Evolutionary conservation across 441 rosid species (phyloP), one percentile per base, ranked within the genome.

Genomic region (Populus hybrid): DNA sequence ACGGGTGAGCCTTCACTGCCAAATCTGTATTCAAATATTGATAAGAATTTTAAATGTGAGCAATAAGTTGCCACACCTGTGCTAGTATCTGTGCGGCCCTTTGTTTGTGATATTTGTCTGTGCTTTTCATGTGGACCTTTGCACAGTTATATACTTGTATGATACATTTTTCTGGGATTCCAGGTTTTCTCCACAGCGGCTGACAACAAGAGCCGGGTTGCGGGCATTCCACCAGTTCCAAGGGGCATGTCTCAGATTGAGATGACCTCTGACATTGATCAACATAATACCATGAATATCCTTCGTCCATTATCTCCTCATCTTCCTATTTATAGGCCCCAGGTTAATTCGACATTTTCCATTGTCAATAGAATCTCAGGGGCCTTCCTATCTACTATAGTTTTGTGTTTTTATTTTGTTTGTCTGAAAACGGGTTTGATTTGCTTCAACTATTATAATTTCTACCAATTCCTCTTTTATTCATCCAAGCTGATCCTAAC

Each of bases 171-270:
- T 28, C 29, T 28, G 29, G 29, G 29, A 28, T 28, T 28, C 29
- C 29, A 28, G 98, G 92, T 83, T 26, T 93, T 93, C 82, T 93
- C 98, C 29, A 93, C 98, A 6, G 98, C 98, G 33, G 93, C 95
- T 28, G 29, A 28, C 29, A 28, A 28, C 29, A 28, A 28, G 29
- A 28, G 29, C 29, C 29, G 3, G 29, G 29, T 28, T 28, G 29
- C 29, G 29, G 29, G 29, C 3, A 28, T 28, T 28, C 29, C 29
- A 28, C 29, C 29, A 2, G 29, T 28, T 28, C 29, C 29, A 28
- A 28, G 29, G 29, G 29, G 29, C 29, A 28, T 28, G 29, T 28
- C 29, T 28, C 29, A 28, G 29, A 28, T 28, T 28, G 29, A 28
- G 29, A 28, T 28, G 3, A 28, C 29, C 29, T 2, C 29, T 28